Percentiles rank a stretch among this genome's conserved stretches.
These are phyloP conservation scores for Zymoseptoria pseudotritici DNA, from an alignment of 2,329 filamentous ascomycete genomes.

Conservation along the genomic window DNA sequence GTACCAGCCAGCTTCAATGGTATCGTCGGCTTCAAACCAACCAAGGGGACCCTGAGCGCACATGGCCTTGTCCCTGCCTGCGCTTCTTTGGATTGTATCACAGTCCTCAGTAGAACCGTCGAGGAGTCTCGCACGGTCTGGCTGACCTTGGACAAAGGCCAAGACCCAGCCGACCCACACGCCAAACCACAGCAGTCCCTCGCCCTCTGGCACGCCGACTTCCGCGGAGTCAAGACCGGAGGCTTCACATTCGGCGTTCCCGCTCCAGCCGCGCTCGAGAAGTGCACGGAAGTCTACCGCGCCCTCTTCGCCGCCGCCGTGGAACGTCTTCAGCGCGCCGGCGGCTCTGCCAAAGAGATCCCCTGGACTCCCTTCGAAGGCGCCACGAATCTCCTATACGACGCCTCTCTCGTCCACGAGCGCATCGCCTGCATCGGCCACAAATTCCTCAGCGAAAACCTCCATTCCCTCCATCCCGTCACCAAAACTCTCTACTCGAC, in stretches of 20 bases:
- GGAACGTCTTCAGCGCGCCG: conserved; percentile 32
- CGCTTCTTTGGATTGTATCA: conserved; percentile 50
- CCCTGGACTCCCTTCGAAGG: conserved; percentile 47
- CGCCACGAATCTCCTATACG: conserved; percentile 49
- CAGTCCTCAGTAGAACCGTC: conserved; percentile 45
- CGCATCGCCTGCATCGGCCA: conserved; percentile 41
- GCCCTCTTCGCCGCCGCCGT: conserved; percentile 39
- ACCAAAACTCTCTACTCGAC: conserved; percentile 40
- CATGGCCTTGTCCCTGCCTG: conserved; percentile 49
- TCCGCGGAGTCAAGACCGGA: conserved; percentile 28
- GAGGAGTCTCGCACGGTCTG: conserved; percentile 45
- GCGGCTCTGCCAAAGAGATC: conserved; percentile 37
- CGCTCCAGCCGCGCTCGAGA: conserved; percentile 35
- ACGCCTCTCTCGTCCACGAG: conserved; percentile 52
- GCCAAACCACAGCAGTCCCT: conserved; percentile 36
- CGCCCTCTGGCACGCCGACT: conserved; percentile 29
- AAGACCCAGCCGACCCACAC: conserved; percentile 46
- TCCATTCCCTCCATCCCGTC: conserved; percentile 41
- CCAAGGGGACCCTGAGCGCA: conserved; percentile 46
- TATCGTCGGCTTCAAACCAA: conserved; percentile 45
- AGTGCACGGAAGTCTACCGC: conserved; percentile 37
- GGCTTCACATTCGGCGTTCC: conserved; percentile 46
- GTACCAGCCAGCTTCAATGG: conserved; percentile 50
- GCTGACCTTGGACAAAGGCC: conserved; percentile 39
- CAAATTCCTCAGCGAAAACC: conserved; percentile 33